A percentile compares a stretch with the other conserved stretches of the same genome.
Conservation (phyloP, 1,284 basidiomycete species). For the Quambalaria eucalypti region DNA sequence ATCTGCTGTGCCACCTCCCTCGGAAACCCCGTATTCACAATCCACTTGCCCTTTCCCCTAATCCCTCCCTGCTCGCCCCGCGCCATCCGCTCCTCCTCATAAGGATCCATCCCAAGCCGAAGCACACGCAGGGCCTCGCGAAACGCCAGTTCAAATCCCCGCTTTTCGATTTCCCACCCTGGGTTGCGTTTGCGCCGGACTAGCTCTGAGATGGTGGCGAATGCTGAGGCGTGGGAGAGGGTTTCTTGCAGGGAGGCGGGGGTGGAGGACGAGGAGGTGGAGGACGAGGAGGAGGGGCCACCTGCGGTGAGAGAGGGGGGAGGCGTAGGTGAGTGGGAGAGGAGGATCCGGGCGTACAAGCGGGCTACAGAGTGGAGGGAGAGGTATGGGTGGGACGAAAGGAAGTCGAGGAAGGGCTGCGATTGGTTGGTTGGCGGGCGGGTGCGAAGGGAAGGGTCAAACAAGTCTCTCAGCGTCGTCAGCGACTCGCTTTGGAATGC, state of each 20-base stretch:
- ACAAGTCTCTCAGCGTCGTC: too few species aligned
- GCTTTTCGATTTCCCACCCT: slow-evolving; percentile 27
- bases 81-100: slow-evolving; percentile 2
- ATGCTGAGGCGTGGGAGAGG: slow-evolving; percentile 18
- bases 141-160: slow-evolving; percentile 17
- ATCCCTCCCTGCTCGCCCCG: background rate
- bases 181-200: slow-evolving; percentile 34
- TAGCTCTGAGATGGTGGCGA: slow-evolving; percentile 35
- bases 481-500: background rate
- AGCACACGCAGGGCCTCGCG: slow-evolving; percentile 13
- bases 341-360: slow-evolving; percentile 58
- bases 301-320: slow-evolving; percentile 44
- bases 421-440: too few species aligned
- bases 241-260: slow-evolving; percentile 20
- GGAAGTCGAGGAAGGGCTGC: slow-evolving; percentile 57
- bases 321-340: slow-evolving; percentile 50
- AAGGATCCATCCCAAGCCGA: slow-evolving; percentile 25
- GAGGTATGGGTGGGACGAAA: slow-evolving; percentile 60
- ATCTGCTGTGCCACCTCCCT: slow-evolving; percentile 1
- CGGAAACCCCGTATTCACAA: slow-evolving; percentile 1
- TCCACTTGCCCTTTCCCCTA: slow-evolving; percentile 4
- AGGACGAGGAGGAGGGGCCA: slow-evolving; percentile 14
- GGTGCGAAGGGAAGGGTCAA: background rate
- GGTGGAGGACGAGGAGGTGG: slow-evolving; percentile 4
- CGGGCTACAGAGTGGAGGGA: slow-evolving; percentile 64